Conservation (phyloP, 495 filamentous ascomycete genomes). For the Lophiotrema nucula region DNA sequence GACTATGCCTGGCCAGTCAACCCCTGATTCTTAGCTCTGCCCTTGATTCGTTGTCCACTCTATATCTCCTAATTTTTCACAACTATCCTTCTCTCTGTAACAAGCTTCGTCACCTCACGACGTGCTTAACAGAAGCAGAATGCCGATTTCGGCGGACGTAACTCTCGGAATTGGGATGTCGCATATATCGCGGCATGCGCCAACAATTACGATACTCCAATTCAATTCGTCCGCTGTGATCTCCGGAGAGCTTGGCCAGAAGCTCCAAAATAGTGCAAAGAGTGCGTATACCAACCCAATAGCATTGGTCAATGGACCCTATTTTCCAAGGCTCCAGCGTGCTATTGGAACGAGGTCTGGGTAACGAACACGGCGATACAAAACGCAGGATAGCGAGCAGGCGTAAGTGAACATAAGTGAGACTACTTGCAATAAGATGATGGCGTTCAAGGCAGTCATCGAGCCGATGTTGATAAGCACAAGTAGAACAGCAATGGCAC, state of each 20-base stretch:
- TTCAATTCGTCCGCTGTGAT: constrained; percentile 24
- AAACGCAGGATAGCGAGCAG: constrained; percentile 15
- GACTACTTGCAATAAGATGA: constrained; percentile 45
- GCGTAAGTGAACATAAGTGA: constrained; percentile 28
- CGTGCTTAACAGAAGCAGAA: too few relatives aligned
- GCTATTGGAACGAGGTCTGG: constrained; percentile 17
- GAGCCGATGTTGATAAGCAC: constrained; percentile 63
- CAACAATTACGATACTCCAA: constrained; percentile 31
- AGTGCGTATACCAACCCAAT: constrained; percentile 23
- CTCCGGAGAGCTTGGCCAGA: constrained; percentile 7
- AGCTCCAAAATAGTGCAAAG: constrained; percentile 17
- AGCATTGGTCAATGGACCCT: constrained; percentile 21
- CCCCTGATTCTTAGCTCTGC: too few relatives aligned
- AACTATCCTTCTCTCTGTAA: too few relatives aligned
- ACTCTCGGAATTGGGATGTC: too few relatives aligned
- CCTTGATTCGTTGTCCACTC: too few relatives aligned
- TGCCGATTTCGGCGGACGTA: too few relatives aligned
- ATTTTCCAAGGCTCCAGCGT: constrained; percentile 23
- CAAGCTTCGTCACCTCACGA: too few relatives aligned
- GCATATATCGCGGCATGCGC: too few relatives aligned
- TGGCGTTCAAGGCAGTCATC: constrained; percentile 53
- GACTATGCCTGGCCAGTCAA: too few relatives aligned
- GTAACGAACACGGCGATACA: constrained; percentile 11
- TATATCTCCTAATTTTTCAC: too few relatives aligned
- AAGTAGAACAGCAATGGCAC: constrained; percentile 51